Base-by-base conservation (phyloP, 1,284 basidiomycete genomes). In the Leucoagaricus sp. region DNA sequence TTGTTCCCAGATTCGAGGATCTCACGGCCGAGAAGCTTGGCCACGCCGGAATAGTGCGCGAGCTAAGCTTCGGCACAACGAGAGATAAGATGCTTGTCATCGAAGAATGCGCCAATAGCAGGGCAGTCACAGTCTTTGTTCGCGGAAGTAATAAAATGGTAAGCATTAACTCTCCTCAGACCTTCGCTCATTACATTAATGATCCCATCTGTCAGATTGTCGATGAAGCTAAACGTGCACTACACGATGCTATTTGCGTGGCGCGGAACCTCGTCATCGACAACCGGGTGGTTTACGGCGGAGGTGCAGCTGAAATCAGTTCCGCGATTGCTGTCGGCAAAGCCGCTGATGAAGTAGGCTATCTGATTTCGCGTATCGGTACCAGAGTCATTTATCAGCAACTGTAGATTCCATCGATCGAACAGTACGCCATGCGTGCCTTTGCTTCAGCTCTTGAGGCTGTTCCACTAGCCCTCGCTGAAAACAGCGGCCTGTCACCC, bases 111-210 rank as follows among this genome's bases (percentile, higher is more conserved):
- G 96, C 96, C 52, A 99, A 99, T 75, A 87, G 92, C 12, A 86
- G 95, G 52, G 96, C 97, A 23, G 96, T 98, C 40, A 99, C 96
- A 7, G 89, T 99, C 65, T 99, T 99, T 68, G 94, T 99, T 8
- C 85, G 96, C 40, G 96, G 97, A 34, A 94, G 91, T 69, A 99
- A 99, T 79, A 99, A 99, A 79, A 99, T 99, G 96, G 94, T 94
- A 63, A 42, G 4, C 51, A 33, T 15, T 10, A 5, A 33, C 45
- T 48, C 19, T 60, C 42, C 23, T 42, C 50, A 36, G 7, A 49
- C 33, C n/a, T 42, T 40, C 34, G 40, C 17, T 59, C 23, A 13
- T 47, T 5, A 41, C 17, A 25, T 33, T 59, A 61, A 6, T 5
- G 13, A 36, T 26, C 19, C 23, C 36, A 13, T n/a, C n/a, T n/a